Evolutionary conservation across 2,329 filamentous ascomycete genomes (phyloP), one percentile per base, ranked within the genome.

Genomic region (Zalaria obscura): DNA sequence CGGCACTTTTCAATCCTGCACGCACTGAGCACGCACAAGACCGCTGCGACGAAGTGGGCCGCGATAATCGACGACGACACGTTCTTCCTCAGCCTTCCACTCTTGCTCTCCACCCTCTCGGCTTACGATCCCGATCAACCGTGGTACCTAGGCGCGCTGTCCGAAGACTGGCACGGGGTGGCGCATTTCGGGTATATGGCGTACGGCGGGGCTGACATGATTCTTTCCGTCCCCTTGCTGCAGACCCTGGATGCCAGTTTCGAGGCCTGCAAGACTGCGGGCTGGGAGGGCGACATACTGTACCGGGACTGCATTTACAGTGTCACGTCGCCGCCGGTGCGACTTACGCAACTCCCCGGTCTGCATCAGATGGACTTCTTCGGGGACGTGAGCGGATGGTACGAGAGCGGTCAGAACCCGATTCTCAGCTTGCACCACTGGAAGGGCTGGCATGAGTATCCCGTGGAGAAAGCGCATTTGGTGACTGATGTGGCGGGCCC

Each of bases 31-130:
- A 48, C 47, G 33, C 25, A 49, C 28, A 40, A 40, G 3, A 40
- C 46, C 35, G 25, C 45, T 7, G 40, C 39, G 5, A 55, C 52
- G 2, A 37, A 43, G 37, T 55, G 53, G 53, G 50, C 52, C 35
- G 51, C 48, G 26, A 40, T 55, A 28, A 52, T 54, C 26, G 52
- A 55, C 37, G 53, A 55, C 36, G 53, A 55, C 35, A 55, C 53
- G 2, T 55, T 55, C 45, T 55, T 55, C 35, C 38, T 53, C 10
- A 52, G 51, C 3, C 38, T 55, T 26, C 47, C 48, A 4, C 42
- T 43, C 1, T 43, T 52, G 43, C 25, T 54, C 25, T 36, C 51
- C 10, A 44, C 46, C 3, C 41, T 55, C n/a, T 33, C 34, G 10
- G 45, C 49, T 8, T 52, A 48, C 39, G 45, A 52, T 39, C 42